These are phyloP conservation scores for Fraxinus greggii DNA, from an alignment of 305 asterid genomes.

Conservation along the genomic window DNA sequence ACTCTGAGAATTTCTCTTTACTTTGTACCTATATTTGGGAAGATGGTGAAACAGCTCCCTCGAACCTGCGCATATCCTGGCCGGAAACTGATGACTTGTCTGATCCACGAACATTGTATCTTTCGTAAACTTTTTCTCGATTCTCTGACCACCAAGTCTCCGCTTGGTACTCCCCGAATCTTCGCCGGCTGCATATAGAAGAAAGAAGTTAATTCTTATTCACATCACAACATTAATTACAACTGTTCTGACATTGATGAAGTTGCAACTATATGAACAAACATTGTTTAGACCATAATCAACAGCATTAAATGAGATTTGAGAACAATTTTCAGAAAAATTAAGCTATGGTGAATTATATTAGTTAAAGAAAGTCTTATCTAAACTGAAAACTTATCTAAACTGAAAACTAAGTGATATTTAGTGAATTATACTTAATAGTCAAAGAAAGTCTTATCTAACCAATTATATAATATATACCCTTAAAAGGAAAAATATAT, in stretches of 20 bases:
- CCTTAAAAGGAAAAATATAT: background rate
- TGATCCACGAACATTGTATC: slow-evolving; percentile 84
- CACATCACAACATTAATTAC: background rate
- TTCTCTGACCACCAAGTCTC: slow-evolving; percentile 99
- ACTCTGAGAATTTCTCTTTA: slow-evolving; percentile 17
- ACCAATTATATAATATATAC: background rate
- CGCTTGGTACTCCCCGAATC: slow-evolving; percentile 98
- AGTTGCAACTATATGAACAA: background rate
- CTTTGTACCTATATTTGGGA: slow-evolving; percentile 51
- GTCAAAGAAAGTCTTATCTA: background rate
- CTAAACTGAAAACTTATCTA: background rate
- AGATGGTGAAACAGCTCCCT: slow-evolving; percentile 68
- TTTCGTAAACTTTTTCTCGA: slow-evolving; percentile 83
- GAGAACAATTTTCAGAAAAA: background rate
- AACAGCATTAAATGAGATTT: background rate
- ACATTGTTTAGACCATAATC: background rate
- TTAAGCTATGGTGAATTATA: background rate
- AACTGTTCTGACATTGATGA: background rate
- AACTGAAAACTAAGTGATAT: background rate
- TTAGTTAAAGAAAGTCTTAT: background rate
- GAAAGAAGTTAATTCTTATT: background rate
- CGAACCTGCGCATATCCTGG: slow-evolving; percentile 66
- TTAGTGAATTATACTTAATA: background rate
- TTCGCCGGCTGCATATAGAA: slow-evolving; percentile 67
- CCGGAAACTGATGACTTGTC: slow-evolving; percentile 76